Percentiles rank a stretch among this genome's conserved stretches.
These are phyloP conservation scores for Strobilomyces confusus DNA, from an alignment of 768 basidiomycete species.

Conservation along the genomic window DNA sequence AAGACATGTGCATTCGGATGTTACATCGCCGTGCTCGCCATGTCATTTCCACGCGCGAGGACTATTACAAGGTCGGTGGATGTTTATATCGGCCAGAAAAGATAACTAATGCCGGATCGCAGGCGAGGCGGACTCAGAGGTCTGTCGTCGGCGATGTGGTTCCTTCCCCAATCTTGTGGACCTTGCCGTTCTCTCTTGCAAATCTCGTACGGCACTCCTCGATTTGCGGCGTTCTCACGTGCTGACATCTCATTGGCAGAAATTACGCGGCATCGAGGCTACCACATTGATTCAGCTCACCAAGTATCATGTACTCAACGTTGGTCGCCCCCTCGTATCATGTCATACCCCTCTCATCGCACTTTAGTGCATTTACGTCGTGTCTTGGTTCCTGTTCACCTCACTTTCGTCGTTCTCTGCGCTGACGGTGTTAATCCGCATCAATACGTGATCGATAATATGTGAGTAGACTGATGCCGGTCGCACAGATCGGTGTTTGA, in stretches of 20 bases:
- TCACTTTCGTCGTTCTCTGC: slow-evolving; percentile 62
- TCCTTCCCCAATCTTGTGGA: slow-evolving; percentile 68
- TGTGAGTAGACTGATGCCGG: slow-evolving; percentile 29
- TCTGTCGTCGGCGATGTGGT: slow-evolving; percentile 67
- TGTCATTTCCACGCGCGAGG: slow-evolving; percentile 65
- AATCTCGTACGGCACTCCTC: slow-evolving; percentile 47
- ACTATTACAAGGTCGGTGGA: slow-evolving; percentile 53
- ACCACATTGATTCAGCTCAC: slow-evolving; percentile 67
- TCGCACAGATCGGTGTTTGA: background rate
- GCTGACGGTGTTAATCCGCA: slow-evolving; percentile 64
- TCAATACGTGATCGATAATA: slow-evolving; percentile 59
- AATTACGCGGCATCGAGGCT: slow-evolving; percentile 59
- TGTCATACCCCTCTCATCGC: slow-evolving; percentile 1
- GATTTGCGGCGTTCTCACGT: background rate
- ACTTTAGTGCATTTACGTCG: slow-evolving; percentile 58
- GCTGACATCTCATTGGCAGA: slow-evolving; percentile 35
- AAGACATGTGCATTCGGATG: slow-evolving; percentile 71
- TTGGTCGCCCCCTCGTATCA: slow-evolving; percentile 33
- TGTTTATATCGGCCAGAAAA: background rate
- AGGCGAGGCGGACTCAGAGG: slow-evolving; percentile 74
- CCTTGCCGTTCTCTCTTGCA: slow-evolving; percentile 61
- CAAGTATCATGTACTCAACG: slow-evolving; percentile 81
- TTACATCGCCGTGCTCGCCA: slow-evolving; percentile 50
- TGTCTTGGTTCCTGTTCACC: slow-evolving; percentile 71
- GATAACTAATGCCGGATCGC: slow-evolving; percentile 7